These are phyloP conservation scores for Mortierella sp. DNA, from an alignment of 371 early-diverging fungal species.

Conservation along the genomic window DNA sequence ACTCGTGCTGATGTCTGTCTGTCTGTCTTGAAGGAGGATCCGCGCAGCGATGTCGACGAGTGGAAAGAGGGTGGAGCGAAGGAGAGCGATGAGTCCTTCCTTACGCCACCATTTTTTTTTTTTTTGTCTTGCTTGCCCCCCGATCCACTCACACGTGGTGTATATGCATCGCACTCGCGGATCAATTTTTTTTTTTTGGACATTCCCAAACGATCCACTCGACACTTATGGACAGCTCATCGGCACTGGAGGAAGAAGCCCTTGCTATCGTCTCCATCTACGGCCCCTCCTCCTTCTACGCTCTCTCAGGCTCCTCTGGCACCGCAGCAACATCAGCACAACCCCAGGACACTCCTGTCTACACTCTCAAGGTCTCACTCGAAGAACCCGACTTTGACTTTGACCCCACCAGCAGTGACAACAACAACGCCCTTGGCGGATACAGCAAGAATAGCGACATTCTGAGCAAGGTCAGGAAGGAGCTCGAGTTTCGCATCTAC, in stretches of 20 bases:
- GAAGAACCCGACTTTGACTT: slow-evolving; percentile 53
- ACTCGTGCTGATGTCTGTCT: background rate
- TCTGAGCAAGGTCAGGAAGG: slow-evolving; percentile 14
- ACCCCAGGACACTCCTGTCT: slow-evolving; percentile 19
- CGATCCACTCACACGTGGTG: no score
- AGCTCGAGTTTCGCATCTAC: slow-evolving; percentile 62
- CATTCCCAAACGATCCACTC: background rate
- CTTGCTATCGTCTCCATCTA: slow-evolving; percentile 56
- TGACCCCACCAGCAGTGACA: slow-evolving; percentile 20
- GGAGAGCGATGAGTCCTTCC: background rate
- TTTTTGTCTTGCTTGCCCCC: background rate
- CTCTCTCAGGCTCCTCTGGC: slow-evolving; percentile 1
- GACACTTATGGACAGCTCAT: slow-evolving; percentile 23
- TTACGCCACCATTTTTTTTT: slow-evolving; percentile 4
- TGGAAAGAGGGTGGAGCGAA: background rate
- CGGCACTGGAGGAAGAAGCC: slow-evolving; percentile 52
- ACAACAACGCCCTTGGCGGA: background rate
- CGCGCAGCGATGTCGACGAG: no score
- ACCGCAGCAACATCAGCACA: slow-evolving; percentile 1
- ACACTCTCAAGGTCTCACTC: slow-evolving; percentile 44
- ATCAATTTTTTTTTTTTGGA: background rate
- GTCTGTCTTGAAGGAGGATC: no score
- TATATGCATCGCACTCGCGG: no score
- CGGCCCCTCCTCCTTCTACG: slow-evolving; percentile 52
- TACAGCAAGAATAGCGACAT: background rate